Conservation (phyloP, 2,329 filamentous ascomycete genomes). For the Ascochyta rabiei region DNA sequence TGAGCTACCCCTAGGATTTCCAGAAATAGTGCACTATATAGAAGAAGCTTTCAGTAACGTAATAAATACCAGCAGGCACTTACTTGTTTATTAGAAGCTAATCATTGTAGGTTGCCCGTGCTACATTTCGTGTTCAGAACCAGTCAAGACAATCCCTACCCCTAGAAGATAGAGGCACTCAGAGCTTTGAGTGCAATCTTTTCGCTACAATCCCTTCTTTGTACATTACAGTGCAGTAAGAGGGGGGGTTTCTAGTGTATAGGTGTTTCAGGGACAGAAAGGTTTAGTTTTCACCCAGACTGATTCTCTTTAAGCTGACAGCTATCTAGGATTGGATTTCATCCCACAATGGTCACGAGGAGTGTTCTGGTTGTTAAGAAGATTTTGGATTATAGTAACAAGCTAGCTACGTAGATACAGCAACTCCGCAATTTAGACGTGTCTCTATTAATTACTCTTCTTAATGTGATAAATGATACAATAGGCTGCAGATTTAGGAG, state of each 20-base stretch:
- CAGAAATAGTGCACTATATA: neutral
- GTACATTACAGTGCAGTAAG: neutral
- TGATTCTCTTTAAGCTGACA: neutral
- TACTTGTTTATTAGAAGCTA: neutral
- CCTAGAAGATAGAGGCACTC: neutral
- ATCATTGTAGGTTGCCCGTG: neutral
- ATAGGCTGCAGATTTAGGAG: neutral
- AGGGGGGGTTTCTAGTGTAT: neutral
- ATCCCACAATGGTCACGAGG: neutral
- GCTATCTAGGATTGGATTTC: neutral
- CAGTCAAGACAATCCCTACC: neutral
- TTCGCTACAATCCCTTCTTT: neutral
- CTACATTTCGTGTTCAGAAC: neutral
- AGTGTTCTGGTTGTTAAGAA: neutral
- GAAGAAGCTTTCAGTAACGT: neutral
- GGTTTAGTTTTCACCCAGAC: neutral
- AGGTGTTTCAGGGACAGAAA: neutral
- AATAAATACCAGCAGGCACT: neutral
- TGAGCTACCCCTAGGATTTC: neutral
- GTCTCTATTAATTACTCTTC: no score
- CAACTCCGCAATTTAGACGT: no score
- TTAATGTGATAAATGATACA: neutral
- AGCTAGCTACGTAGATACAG: neutral
- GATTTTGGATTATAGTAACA: neutral
- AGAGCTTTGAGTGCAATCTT: neutral